Evolutionary conservation across 1,284 basidiomycete species (phyloP).

Genomic region (Malassezia cuniculi): DNA sequence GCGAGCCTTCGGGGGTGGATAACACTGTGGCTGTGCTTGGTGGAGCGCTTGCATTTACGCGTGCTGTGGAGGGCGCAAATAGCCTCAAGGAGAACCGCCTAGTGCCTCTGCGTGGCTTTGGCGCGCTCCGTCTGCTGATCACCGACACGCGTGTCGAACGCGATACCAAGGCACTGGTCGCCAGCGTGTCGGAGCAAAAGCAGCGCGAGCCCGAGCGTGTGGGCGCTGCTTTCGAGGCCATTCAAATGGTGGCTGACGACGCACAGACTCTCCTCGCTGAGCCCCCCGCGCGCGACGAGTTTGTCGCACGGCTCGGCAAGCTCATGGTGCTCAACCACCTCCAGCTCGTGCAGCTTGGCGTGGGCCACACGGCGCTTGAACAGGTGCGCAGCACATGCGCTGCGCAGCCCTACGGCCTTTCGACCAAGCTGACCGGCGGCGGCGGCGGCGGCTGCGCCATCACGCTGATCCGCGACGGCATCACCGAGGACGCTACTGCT

Average conservation of each 20-base stretch:
- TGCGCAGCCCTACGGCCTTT: slow-evolving; percentile 56
- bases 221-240: slow-evolving; percentile 18
- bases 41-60: slow-evolving; percentile 80
- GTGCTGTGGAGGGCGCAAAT: slow-evolving; percentile 55
- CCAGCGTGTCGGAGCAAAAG: slow-evolving; percentile 67
- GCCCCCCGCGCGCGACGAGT: slow-evolving; percentile 12
- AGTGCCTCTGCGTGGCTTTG: slow-evolving; percentile 67
- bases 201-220: slow-evolving; percentile 50
- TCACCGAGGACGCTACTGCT: slow-evolving; percentile 21
- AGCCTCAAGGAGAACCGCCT: slow-evolving; percentile 57
- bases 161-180: slow-evolving; percentile 88
- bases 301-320: slow-evolving; percentile 16
- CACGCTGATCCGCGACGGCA: slow-evolving; percentile 78
- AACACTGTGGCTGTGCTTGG: slow-evolving; percentile 88
- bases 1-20: slow-evolving; percentile 93
- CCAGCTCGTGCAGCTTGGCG: slow-evolving; percentile 75
- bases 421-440: slow-evolving; percentile 94
- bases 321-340: slow-evolving; percentile 73
- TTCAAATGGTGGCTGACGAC: slow-evolving; percentile 23
- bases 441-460: slow-evolving; percentile 98
- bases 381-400: slow-evolving; percentile 61
- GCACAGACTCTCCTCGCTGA: slow-evolving; percentile 25
- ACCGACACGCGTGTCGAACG: slow-evolving; percentile 84
- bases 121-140: slow-evolving; percentile 58
- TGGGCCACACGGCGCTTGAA: slow-evolving; percentile 80